A percentile compares a stretch with the other conserved stretches of the same genome.
Conservation (phyloP, 768 basidiomycete species). For the Tylopilus sp. region DNA sequence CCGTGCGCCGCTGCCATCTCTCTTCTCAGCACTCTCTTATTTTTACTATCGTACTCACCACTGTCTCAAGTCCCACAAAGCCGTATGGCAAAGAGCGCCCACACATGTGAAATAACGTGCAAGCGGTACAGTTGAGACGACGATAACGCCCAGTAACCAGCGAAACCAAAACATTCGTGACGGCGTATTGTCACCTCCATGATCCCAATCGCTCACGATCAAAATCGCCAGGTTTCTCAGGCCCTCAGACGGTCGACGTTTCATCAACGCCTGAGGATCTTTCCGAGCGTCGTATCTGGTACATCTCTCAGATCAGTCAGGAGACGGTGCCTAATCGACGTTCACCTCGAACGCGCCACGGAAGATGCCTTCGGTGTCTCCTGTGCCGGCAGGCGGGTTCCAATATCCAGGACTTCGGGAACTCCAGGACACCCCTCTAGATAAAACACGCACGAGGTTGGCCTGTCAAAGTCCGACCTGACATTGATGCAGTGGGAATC, state of each 20-base stretch:
- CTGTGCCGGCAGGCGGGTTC: neutral
- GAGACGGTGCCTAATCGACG: neutral
- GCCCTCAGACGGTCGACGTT: conserved; percentile 6
- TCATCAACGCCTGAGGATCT: neutral
- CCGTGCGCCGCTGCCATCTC: too few species aligned
- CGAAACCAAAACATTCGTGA: neutral
- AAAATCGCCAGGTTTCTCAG: conserved; percentile 4
- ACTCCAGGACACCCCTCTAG: neutral
- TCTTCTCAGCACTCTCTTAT: too few species aligned
- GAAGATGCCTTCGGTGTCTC: neutral
- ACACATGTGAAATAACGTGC: conserved; percentile 4
- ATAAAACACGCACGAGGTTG: neutral
- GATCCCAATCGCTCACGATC: neutral
- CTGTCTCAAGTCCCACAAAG: neutral
- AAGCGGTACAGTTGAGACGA: neutral
- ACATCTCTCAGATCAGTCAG: neutral
- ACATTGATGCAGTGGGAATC: neutral
- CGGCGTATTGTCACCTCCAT: neutral
- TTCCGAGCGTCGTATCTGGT: neutral
- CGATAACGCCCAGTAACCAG: neutral
- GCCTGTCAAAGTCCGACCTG: neutral
- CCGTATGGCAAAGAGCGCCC: neutral
- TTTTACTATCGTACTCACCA: too few species aligned
- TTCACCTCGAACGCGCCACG: neutral
- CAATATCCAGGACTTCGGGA: neutral